Base-by-base conservation (phyloP, 805 yeast genomes). In the Ogataea ramenticola region DNA sequence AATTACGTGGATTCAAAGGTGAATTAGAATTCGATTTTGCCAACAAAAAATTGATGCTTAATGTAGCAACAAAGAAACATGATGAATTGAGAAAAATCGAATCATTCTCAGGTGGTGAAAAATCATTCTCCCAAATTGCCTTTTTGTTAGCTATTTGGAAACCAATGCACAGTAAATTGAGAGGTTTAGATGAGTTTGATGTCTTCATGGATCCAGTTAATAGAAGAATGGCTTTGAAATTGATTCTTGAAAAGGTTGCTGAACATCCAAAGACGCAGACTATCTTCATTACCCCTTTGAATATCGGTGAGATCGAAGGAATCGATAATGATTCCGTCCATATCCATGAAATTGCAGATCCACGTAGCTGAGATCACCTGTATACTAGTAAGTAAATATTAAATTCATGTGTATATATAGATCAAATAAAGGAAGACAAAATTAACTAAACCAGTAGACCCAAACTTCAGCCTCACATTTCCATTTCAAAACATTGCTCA, bases 141-240 rank as follows among this genome's bases (percentile, higher is more conserved):
- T 72, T 93, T 46, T 64, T 93, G 39, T 68, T 91, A 47, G 83
- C 97, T 0, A 84, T 95, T 26, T 93, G 99, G 99, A 79, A 80
- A 50, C 82, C 87, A 24, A 90, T 93, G 96, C 79, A 83, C 48
- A 82, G 95, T 0, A 77, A 86, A 45, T 75, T 93, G 17, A 77
- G 95, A 47, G 97, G 97, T 0, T 67, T 93, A 47, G 99, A 93
- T 64, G 99, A 93, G 62, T 93, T 86, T 61, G 99, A 93, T 65
- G 99, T 93, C 19, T 93, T 82, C 56, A 93, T 93, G 99, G 99
- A 93, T 62, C 87, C 88, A 40, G 86, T 88, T 16, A 89, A 90
- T 58, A 74, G 99, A 51, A 74, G 82, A 38, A 76, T 85, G 42
- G 88, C 96, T 47, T 79, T 93, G 58, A 72, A 77, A 40, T 64